phyloP scores from a whole-genome alignment of 225 moss, liverwort and hornwort species.

The Pleurozium schreberi region DNA sequence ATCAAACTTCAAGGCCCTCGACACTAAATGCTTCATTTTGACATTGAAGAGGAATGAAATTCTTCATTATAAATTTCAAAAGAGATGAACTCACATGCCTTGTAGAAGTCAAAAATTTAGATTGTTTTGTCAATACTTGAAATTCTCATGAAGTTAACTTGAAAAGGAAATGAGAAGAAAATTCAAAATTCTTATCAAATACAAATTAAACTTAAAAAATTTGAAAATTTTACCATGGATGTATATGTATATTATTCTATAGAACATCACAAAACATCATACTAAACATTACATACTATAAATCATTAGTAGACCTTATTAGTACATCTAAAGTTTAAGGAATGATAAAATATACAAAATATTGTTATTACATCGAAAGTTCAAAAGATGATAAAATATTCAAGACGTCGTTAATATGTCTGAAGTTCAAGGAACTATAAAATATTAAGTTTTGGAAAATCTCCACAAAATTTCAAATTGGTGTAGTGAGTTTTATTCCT shows the following conservation, averaged over 20 bases:
- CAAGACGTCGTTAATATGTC: no score
- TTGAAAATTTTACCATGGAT: not conserved
- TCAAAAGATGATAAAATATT: not conserved
- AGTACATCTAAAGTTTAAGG: no score
- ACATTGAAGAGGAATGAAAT: not conserved
- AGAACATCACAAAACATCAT: not conserved
- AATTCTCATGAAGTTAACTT: not conserved
- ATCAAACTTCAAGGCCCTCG: not conserved
- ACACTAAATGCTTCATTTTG: not conserved
- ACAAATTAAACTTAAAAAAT: not conserved
- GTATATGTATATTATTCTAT: not conserved
- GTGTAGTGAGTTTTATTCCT: not conserved
- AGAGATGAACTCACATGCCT: not conserved
- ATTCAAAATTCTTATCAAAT: not conserved
- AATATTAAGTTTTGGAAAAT: not conserved
- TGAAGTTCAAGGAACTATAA: not conserved
- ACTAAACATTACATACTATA: no score
- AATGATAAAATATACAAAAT: no score
- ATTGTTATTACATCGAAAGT: not conserved
- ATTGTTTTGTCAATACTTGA: not conserved
- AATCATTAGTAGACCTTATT: no score
- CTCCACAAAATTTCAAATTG: not conserved
- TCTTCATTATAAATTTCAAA: not conserved
- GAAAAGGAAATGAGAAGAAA: not conserved
- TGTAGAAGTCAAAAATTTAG: not conserved